These are phyloP conservation scores for Thymus quinquecostatus DNA, from an alignment of 257 asterid genomes.

Conservation along the genomic window DNA sequence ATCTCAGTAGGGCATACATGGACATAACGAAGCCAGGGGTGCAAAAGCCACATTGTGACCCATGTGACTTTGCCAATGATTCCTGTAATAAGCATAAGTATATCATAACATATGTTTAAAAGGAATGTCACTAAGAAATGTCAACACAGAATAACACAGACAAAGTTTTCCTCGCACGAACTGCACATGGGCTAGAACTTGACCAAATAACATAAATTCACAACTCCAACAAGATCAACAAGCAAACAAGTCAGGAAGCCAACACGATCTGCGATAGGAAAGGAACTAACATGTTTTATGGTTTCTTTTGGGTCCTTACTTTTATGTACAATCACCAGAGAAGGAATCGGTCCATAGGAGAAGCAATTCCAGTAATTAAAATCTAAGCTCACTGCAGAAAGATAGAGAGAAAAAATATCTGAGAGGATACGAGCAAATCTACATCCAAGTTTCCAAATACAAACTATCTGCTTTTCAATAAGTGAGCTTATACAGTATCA, in stretches of 20 bases:
- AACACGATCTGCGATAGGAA: constrained; percentile 2
- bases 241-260: background rate
- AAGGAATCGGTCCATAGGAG: background rate
- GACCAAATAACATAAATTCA: background rate
- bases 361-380: background rate
- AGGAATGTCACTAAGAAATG: constrained; percentile 5
- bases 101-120: constrained; percentile 24
- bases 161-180: constrained; percentile 3
- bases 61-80: constrained; percentile 82
- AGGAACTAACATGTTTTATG: constrained; percentile 4
- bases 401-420: background rate
- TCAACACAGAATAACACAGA: background rate
- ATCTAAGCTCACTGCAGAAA: constrained; percentile 5
- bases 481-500: constrained; percentile 11
- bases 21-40: constrained; percentile 99
- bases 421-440: background rate
- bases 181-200: background rate
- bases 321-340: background rate
- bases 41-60: constrained; percentile 98
- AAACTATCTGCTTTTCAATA: background rate
- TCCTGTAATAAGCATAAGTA: constrained; percentile 57
- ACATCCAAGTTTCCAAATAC: background rate
- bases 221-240: background rate
- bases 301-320: too few species aligned
- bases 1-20: constrained; percentile 87